Evolutionary conservation across 345 rosid species (phyloP).

Genomic region (Arabis alpina): DNA sequence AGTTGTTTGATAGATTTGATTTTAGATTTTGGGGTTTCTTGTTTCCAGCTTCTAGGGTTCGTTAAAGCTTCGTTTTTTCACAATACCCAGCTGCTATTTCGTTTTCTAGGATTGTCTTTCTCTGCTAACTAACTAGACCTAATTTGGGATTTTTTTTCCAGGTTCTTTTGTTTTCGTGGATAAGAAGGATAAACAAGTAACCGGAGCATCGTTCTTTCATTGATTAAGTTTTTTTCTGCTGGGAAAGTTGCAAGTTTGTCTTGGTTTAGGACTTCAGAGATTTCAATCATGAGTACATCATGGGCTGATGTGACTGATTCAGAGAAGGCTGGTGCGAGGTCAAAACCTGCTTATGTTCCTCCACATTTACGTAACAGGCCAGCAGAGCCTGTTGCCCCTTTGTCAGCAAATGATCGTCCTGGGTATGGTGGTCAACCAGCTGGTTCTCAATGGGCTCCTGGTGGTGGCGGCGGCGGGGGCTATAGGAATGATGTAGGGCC

Average conservation of each 20-base stretch:
- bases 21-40: slow-evolving; percentile 9
- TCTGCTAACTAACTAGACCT: slow-evolving; percentile 27
- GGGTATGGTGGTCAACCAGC: slow-evolving; percentile 48
- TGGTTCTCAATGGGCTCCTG: slow-evolving; percentile 61
- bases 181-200: slow-evolving; percentile 27
- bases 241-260: slow-evolving; percentile 23
- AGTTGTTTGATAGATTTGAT: slow-evolving; percentile 25
- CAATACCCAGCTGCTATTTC: neutral
- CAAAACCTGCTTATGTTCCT: slow-evolving; percentile 71
- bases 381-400: slow-evolving; percentile 58
- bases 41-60: slow-evolving; percentile 19
- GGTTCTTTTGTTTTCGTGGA: slow-evolving; percentile 20
- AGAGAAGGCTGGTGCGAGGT: slow-evolving; percentile 61
- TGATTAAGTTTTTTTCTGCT: slow-evolving; percentile 7
- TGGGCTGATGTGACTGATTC: slow-evolving; percentile 99
- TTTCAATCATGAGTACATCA: slow-evolving; percentile 65
- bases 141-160: slow-evolving; percentile 17
- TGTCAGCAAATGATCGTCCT: slow-evolving; percentile 51
- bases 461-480: slow-evolving; percentile 43
- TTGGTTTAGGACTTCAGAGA: slow-evolving; percentile 41
- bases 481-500: slow-evolving; percentile 38
- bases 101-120: slow-evolving; percentile 23
- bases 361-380: slow-evolving; percentile 84
- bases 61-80: neutral
- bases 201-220: slow-evolving; percentile 21